Base-by-base conservation (phyloP, 1,284 basidiomycete species). In the Moniliophthora roreri region DNA sequence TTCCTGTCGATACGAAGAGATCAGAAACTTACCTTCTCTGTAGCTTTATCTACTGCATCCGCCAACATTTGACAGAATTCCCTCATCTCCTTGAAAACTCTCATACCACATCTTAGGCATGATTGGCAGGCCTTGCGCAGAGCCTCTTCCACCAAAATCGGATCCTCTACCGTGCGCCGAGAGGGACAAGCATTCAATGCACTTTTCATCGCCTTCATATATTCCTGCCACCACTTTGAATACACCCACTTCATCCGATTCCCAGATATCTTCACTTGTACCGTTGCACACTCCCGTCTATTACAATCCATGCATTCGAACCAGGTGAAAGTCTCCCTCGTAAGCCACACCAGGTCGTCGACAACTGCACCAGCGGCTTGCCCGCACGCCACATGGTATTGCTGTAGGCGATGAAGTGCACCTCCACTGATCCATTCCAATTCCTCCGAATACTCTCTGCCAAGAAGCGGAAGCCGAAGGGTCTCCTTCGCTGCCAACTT, bases 401-500 rank as follows among this genome's bases (percentile, higher is more conserved):
- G 68, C 59, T 76, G 69, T 54, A 79, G 60, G 28, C 72, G 73
- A 61, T 75, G 69, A 54, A 75, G 72, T 37, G 72, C 72, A 37
- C 71, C 77, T 13, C 71, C 77, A 28, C 76, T 72, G 34, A 80
- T 78, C 39, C 67, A 70, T 51, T 74, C 70, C 20, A 80, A 65
- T 56, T 78, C 77, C 34, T 67, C 56, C 20, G 71, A 66, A 44
- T 71, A 75, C 1, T 62, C 58, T n/a, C 61, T 60, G 32, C 67
- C 62, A 54, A 68, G 65, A 16, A 72, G 58, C n/a, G 75, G 70
- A 40, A 71, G 69, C 41, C 69, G 70, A 13, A 80, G 64, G 50
- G 75, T 74, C 54, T 71, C 69, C 49, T 66, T 66, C 2, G 77
- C 77, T 16, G 79, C 79, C 16, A 11, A 9, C 23, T 8, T 45